A percentile compares a stretch with the other conserved stretches of the same genome.
Conservation (phyloP, 2,329 filamentous ascomycete genomes). For the Shiraia sp. region DNA sequence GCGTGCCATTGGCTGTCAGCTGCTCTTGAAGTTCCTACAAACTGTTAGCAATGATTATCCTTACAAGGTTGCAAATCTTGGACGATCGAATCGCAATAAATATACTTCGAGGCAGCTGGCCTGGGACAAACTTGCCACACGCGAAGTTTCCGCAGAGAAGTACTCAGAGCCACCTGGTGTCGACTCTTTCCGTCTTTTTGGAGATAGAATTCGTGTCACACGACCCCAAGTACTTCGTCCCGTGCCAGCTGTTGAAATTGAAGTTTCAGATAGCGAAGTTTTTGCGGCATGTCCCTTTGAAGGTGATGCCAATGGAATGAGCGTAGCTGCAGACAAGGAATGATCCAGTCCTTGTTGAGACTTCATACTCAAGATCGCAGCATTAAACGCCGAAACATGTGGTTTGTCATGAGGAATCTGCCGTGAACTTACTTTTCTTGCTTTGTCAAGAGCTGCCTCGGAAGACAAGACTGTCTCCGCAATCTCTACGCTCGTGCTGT, state of each 20-base stretch:
- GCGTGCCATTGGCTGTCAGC: constrained; percentile 20
- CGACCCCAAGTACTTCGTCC: constrained; percentile 31
- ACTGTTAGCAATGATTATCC: background rate
- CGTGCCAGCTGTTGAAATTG: constrained; percentile 24
- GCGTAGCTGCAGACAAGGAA: constrained; percentile 27
- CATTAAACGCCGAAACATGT: constrained; percentile 24
- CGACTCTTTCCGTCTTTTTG: constrained; percentile 20
- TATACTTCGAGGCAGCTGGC: constrained; percentile 32
- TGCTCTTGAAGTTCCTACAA: constrained; percentile 43
- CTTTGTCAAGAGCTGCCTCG: constrained; percentile 41
- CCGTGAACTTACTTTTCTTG: constrained; percentile 42
- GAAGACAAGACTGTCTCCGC: constrained; percentile 39
- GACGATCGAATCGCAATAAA: constrained; percentile 15
- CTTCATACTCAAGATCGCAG: constrained; percentile 23
- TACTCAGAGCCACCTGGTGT: constrained; percentile 21
- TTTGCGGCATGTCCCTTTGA: constrained; percentile 8
- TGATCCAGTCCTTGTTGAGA: constrained; percentile 19
- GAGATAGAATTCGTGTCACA: constrained; percentile 26
- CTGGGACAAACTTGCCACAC: constrained; percentile 39
- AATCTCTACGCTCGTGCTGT: constrained; percentile 39
- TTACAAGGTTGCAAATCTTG: background rate
- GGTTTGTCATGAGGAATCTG: constrained; percentile 29
- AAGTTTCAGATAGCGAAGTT: constrained; percentile 25
- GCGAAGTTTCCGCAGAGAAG: constrained; percentile 12
- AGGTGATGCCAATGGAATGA: constrained; percentile 21